Evolutionary conservation across 176 grass and related monocot genomes (phyloP), one percentile per base, ranked within the genome.

Genomic region (Neostapfia colusana): DNA sequence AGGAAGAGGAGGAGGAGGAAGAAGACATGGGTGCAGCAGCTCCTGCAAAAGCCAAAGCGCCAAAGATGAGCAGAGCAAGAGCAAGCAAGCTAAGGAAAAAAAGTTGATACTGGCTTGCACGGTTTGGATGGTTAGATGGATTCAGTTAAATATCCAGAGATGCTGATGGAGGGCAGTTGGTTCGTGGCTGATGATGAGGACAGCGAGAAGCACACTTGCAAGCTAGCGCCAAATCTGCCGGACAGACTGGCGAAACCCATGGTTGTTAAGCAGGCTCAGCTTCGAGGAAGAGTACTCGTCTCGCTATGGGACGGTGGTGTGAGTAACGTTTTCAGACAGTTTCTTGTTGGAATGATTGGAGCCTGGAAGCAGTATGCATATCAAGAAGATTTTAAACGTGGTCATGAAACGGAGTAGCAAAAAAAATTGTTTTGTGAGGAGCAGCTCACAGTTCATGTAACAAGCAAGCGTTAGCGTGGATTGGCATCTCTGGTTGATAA

Each of bases 211-310:
- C 0, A 20, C 73, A 79, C n/a, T 58, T 10, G n/a, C 53, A 31
- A 15, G 79, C 84, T 72, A 62, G 41, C 74, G 60, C 80, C 85
- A 61, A 79, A 79, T 88, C 85, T 68, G 80, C 74, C 80, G 53
- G 74, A 81, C 84, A 63, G 70, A 73, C 67, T n/a, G 74, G 50
- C 18, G 62, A 61, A 51, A 56, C 66, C 18, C 59, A 73, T 55
- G 55, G 17, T 43, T 26, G 43, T 60, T 36, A 69, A 67, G 73
- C 28, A 80, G 66, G 11, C 13, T 79, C 67, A 23, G 79, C 28
- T 77, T 72, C 79, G 48, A 9, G 51, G 51, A 8, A 23, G 20
- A 55, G 51, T 21, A 21, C 51, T 53, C 16, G 4, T 13, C n/a
- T n/a, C n/a, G n/a, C n/a, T n/a, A n/a, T n/a, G n/a, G n/a, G n/a